Base-by-base conservation (phyloP, 176 grass and related monocot genomes). In the Bonia amplexicaulis region DNA sequence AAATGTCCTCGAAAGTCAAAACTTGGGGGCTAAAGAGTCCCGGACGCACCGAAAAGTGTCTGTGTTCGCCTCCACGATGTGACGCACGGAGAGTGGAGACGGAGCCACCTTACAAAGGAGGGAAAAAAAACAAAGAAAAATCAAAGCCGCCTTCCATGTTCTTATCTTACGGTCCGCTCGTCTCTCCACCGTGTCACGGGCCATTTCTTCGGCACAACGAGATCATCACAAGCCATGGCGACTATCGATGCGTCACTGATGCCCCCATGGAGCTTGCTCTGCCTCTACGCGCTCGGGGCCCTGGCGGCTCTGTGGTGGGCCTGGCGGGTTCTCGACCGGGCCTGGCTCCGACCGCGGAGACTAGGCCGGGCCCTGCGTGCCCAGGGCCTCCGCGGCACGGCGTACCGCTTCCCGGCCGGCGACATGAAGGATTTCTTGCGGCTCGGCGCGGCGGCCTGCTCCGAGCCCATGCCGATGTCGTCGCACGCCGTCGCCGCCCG, bases 401-500 rank as follows among this genome's bases (percentile, higher is more conserved):
- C 39, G 0, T 93, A 89, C 73, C 83, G 82, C 51, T 85, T 89
- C 69, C 82, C 76, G 12, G 45, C 62, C 65, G 88, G 90, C 25
- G 88, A 93, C 67, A n/a, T 79, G 19, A 81, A 45, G 75, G 88
- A 91, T 12, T 45, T 31, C 22, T 57, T 10, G 33, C 85, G 82
- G 47, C 58, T 87, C 33, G 0, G 8, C 22, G 22, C 13, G 3
- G 86, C 62, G 51, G 88, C 85, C 4, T 33, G 20, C 52, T 52
- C 90, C 52, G 53, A 64, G 42, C 80, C 86, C 55, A 89, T 93
- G 83, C 79, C 88, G 22, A 25, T 87, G 15, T 22, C n/a, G 35
- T 87, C 86, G 9, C 93, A 95, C 88, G 86, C 58, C 80, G 26
- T 95, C 77, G 15, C 82, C 46, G 76, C 72, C 14, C 93, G 93